Base-by-base conservation (phyloP, 176 grass and related monocot species). In the Ensete glaucum region DNA sequence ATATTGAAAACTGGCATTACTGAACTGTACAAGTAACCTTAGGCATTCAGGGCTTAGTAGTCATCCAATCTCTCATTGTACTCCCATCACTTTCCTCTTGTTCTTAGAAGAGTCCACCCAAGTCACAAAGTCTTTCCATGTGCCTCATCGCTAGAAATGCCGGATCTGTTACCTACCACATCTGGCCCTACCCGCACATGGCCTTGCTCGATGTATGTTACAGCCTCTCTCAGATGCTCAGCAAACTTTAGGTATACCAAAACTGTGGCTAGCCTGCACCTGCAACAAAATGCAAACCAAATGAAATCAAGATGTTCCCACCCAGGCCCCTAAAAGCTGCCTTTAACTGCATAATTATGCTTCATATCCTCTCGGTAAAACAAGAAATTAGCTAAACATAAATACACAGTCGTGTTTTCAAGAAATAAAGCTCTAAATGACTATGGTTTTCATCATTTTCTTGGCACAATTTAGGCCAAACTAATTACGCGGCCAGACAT, bases 101-200 rank as follows among this genome's bases (percentile, higher is more conserved):
- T 93, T 98, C 86, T 93, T 91, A 16, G 86, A 98, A 56, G 82
- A 91, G 76, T 98, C 90, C 50, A 93, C 88, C 88, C 90, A 98
- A 53, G 90, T 91, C 52, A 98, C 78, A 64, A 98, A 98, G 73
- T 98, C 95, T 72, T 72, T 98, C 88, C 95, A 93, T 89, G 89
- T 98, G 93, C 82, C 84, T 91, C 1, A 88, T 98, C 54, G 91
- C 90, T 51, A 93, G 88, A 71, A 87, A 98, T 34, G 95, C 86
- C 43, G 95, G 88, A 78, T 98, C 86, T 0, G 88, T 87, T 50
- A 98, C 75, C 0, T 50, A 98, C 75, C 0, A 82, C 87, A 25
- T 98, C 88, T 70, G 95, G 86, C 19, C 86, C 95, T 23, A 98
- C 88, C 9, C 88, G 86, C 21, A 94, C 86, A 84, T 93, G 94